These are phyloP conservation scores for Microstegium vimineum DNA, from an alignment of 176 grass and related monocot genomes.

Conservation along the genomic window DNA sequence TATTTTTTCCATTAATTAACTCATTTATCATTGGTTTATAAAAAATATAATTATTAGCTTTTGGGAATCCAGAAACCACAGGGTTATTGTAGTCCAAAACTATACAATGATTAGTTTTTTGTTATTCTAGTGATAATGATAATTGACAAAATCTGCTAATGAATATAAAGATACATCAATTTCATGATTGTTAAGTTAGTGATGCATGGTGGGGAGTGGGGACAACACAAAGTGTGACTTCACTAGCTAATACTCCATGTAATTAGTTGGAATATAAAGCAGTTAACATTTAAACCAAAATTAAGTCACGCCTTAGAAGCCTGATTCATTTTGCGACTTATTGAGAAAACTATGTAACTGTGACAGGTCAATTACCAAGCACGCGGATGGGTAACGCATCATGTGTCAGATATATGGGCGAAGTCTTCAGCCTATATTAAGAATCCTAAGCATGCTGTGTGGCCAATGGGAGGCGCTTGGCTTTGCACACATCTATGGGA, in stretches of 20 bases:
- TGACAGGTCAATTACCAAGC: slow-evolving; percentile 71
- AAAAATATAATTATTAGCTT: too few relatives aligned
- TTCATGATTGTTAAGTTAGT: background rate
- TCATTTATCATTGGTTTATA: background rate
- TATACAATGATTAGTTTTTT: too few relatives aligned
- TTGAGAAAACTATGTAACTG: background rate
- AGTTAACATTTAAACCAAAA: background rate
- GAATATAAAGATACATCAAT: background rate
- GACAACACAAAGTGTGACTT: background rate
- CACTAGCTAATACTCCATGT: background rate
- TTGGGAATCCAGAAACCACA: too few relatives aligned
- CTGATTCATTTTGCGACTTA: background rate
- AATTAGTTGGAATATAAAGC: background rate
- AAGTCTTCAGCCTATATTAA: slow-evolving; percentile 64
- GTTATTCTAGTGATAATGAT: background rate
- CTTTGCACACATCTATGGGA: slow-evolving; percentile 84
- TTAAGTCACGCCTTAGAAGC: background rate
- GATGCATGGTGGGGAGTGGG: too few relatives aligned
- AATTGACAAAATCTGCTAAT: background rate
- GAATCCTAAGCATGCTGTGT: slow-evolving; percentile 54
- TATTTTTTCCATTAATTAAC: too few relatives aligned
- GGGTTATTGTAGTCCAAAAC: too few relatives aligned
- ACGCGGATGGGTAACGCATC: slow-evolving; percentile 72
- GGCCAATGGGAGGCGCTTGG: slow-evolving; percentile 94
- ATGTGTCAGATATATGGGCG: slow-evolving; percentile 78